These are phyloP conservation scores for Ganoderma lingzhi DNA, from an alignment of 1,284 basidiomycete genomes.

Conservation along the genomic window DNA sequence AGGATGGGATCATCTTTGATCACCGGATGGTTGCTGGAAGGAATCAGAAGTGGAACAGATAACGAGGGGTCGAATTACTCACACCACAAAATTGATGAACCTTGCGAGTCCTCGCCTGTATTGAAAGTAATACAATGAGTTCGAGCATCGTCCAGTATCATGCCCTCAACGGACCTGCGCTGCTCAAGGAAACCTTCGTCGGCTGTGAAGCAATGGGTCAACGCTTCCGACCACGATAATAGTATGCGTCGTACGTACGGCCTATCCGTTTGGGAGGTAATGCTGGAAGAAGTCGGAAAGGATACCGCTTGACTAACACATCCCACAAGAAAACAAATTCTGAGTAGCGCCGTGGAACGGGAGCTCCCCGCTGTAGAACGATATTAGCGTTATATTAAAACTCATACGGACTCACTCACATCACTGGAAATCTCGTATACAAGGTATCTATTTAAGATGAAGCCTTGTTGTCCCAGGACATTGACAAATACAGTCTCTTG, in stretches of 20 bases:
- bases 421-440: slow-evolving; percentile 85
- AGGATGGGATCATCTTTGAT: slow-evolving; percentile 88
- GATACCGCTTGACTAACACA: slow-evolving; percentile 80
- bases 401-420: slow-evolving; percentile 53
- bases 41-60: slow-evolving; percentile 18
- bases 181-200: slow-evolving; percentile 92
- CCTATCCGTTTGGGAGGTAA: slow-evolving; percentile 92
- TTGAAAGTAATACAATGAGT: neutral
- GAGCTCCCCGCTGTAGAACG: slow-evolving; percentile 58
- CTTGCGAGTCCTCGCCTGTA: slow-evolving; percentile 82
- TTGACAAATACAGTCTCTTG: slow-evolving; percentile 77
- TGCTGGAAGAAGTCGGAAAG: slow-evolving; percentile 90
- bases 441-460: slow-evolving; percentile 84
- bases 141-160: neutral
- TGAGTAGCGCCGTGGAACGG: slow-evolving; percentile 82
- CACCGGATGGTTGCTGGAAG: slow-evolving; percentile 84
- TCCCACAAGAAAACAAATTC: slow-evolving; percentile 93
- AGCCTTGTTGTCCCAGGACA: slow-evolving; percentile 86
- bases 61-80: slow-evolving; percentile 36
- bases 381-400: neutral
- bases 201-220: slow-evolving; percentile 50
- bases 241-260: slow-evolving; percentile 59
- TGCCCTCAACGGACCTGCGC: slow-evolving; percentile 61
- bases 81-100: slow-evolving; percentile 84
- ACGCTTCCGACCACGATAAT: slow-evolving; percentile 10